phyloP scores from a whole-genome alignment of 2,329 filamentous ascomycete genomes.

The Arachnomyces sp. region DNA sequence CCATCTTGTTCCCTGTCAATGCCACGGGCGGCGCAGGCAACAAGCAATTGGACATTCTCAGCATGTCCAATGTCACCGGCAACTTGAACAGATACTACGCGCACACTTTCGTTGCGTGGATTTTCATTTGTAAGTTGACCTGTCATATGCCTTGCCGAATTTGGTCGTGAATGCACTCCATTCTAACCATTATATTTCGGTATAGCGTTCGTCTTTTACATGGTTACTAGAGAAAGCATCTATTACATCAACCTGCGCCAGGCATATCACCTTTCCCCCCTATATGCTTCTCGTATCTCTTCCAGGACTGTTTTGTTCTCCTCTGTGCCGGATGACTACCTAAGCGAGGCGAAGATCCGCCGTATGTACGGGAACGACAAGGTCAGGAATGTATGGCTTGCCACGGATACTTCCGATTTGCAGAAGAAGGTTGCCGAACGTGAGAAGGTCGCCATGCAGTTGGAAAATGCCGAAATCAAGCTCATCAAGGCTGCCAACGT shows the following conservation, averaged over 20 bases:
- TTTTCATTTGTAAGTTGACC: slow-evolving; percentile 56
- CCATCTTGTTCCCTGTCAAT: slow-evolving; percentile 81
- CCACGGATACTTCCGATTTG: slow-evolving; percentile 65
- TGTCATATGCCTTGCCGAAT: background rate
- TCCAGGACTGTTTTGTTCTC: slow-evolving; percentile 86
- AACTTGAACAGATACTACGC: slow-evolving; percentile 66
- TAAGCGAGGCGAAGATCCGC: slow-evolving; percentile 66
- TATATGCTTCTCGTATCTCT: slow-evolving; percentile 77
- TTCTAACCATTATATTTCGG: background rate
- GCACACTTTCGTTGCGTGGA: slow-evolving; percentile 69
- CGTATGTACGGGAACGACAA: slow-evolving; percentile 69
- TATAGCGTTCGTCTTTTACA: slow-evolving; percentile 75
- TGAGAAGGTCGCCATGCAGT: slow-evolving; percentile 66
- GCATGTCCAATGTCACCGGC: slow-evolving; percentile 64
- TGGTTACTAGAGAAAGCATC: slow-evolving; percentile 77
- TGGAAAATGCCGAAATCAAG: slow-evolving; percentile 81
- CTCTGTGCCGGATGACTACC: slow-evolving; percentile 69
- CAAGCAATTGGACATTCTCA: slow-evolving; percentile 65
- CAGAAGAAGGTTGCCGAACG: slow-evolving; percentile 75
- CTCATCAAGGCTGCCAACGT: slow-evolving; percentile 72
- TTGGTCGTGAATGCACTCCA: background rate
- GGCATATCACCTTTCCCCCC: slow-evolving; percentile 78
- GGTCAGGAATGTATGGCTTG: slow-evolving; percentile 78
- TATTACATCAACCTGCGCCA: slow-evolving; percentile 91
- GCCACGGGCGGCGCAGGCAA: slow-evolving; percentile 63